Evolutionary conservation across 352 stramenopile species (phyloP).

Genomic region (Phytopythium chamaehyphon): DNA sequence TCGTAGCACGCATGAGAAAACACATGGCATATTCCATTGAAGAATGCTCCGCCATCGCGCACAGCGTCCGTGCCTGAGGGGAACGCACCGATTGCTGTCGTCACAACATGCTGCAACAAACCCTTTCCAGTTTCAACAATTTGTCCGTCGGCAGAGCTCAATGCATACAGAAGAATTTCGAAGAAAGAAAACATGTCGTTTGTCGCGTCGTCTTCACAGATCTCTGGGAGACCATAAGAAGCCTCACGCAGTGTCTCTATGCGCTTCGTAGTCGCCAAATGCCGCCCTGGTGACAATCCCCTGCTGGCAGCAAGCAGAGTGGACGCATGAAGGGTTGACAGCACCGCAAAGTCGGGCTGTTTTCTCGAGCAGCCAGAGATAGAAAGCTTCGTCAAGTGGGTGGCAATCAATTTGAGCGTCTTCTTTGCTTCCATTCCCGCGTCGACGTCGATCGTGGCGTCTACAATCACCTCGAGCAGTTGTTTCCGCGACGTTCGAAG

Average conservation of each 20-base stretch:
- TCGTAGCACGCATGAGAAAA: conserved; percentile 86
- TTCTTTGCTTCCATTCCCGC: conserved; percentile 48
- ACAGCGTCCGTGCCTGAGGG: conserved; percentile 29
- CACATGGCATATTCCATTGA: conserved; percentile 76
- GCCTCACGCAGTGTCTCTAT: conserved; percentile 78
- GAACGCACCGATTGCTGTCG: conserved; percentile 37
- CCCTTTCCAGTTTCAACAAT: conserved; percentile 55
- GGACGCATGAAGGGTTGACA: conserved; percentile 68
- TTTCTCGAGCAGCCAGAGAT: conserved; percentile 48
- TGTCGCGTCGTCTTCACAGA: conserved; percentile 43
- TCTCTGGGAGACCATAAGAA: conserved; percentile 58
- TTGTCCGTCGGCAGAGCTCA: conserved; percentile 58
- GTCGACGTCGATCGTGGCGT: conserved; percentile 74
- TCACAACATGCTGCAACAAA: conserved; percentile 48
- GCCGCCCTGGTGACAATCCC: conserved; percentile 69
- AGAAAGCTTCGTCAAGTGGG: conserved; percentile 51
- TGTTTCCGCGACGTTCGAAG: conserved; percentile 42
- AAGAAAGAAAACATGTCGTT: conserved; percentile 69
- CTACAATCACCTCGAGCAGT: conserved; percentile 62
- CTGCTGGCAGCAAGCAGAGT: conserved; percentile 72
- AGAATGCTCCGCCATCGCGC: conserved; percentile 58
- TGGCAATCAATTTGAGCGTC: conserved; percentile 51
- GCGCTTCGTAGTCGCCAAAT: conserved; percentile 73
- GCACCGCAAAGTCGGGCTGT: conserved; percentile 57
- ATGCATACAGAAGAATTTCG: conserved; percentile 48